Base-by-base conservation (phyloP, 2,329 filamentous ascomycete species). In the Pseudocercospora vitis region DNA sequence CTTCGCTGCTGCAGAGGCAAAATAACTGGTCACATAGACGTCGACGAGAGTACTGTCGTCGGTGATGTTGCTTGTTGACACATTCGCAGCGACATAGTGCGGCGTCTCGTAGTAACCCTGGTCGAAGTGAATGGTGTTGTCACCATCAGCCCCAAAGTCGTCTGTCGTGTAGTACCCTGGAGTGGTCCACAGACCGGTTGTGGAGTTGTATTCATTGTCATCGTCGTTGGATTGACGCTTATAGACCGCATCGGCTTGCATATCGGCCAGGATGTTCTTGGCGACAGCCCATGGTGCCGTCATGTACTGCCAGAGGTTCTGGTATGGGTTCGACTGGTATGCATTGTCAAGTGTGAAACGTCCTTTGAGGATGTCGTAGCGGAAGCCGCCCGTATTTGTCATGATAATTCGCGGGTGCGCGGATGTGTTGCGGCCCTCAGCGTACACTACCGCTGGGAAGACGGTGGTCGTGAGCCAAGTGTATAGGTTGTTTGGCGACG, bases 281-380 rank as follows among this genome's bases (percentile, higher is more conserved):
- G 58, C 58, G 11, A 56, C 53, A 28, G 37, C 18, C 58, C 58
- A 61, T 7, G 58, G 58, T 19, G 53, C 58, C n/a, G 56, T 61
- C 24, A 84, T 72, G 61, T 78, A 83, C 31, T 78, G 69, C 64
- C 83, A 82, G 1, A 72, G 68, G 45, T 83, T 77, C 4, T 67
- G 64, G 65, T 83, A 84, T 0, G 81, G 81, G 0, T 78, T 79
- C 0, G 82, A 78, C 58, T 83, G 82, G 66, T 79, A 82, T 8
- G 70, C 71, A 57, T 76, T 74, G 45, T 77, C 74, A 52, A 73
- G 76, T 0, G 82, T 85, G 63, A 86, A 86, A 0, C 81, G 81
- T 0, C 84, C 84, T 67, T 85, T 76, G 55, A 81, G 75, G 9
- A 87, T 68, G 59, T 86, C 83, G 62, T 85, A 86, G 2, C 83